phyloP scores from a whole-genome alignment of 257 asterid genomes.

The Orobanche coerulescens region DNA sequence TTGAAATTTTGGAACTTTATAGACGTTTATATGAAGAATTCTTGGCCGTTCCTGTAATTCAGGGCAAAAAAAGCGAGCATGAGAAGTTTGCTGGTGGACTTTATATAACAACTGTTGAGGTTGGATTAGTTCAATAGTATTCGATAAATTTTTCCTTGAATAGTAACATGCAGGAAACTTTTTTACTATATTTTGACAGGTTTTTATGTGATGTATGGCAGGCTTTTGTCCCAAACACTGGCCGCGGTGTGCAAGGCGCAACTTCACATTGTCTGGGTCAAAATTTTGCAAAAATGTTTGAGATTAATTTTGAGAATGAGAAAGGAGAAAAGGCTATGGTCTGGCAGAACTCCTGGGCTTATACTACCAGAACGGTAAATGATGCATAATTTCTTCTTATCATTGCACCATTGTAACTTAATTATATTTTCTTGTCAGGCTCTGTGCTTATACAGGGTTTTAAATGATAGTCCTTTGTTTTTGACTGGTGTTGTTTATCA shows the following conservation, averaged over 20 bases:
- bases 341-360: slow-evolving; percentile 89
- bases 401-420: neutral
- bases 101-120: slow-evolving; percentile 78
- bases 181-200: neutral
- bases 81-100: slow-evolving; percentile 88
- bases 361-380: slow-evolving; percentile 4
- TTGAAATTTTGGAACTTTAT: slow-evolving; percentile 57
- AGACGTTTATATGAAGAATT: slow-evolving; percentile 68
- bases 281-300: slow-evolving; percentile 71
- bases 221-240: slow-evolving; percentile 80
- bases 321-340: slow-evolving; percentile 72
- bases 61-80: slow-evolving; percentile 69
- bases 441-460: neutral
- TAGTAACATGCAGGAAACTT: neutral
- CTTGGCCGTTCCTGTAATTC: slow-evolving; percentile 64
- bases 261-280: slow-evolving; percentile 85
- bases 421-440: no score
- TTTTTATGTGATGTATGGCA: slow-evolving; percentile 19
- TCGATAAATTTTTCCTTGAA: neutral
- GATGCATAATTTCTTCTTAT: neutral
- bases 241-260: slow-evolving; percentile 87
- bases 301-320: slow-evolving; percentile 65
- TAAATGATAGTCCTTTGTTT: neutral
- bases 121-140: slow-evolving; percentile 9
- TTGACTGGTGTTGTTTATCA: neutral